Percentiles rank a stretch among this genome's conserved stretches.
Conservation (phyloP, 2,329 filamentous ascomycete species). For the Sclerotinia glacialis region DNA sequence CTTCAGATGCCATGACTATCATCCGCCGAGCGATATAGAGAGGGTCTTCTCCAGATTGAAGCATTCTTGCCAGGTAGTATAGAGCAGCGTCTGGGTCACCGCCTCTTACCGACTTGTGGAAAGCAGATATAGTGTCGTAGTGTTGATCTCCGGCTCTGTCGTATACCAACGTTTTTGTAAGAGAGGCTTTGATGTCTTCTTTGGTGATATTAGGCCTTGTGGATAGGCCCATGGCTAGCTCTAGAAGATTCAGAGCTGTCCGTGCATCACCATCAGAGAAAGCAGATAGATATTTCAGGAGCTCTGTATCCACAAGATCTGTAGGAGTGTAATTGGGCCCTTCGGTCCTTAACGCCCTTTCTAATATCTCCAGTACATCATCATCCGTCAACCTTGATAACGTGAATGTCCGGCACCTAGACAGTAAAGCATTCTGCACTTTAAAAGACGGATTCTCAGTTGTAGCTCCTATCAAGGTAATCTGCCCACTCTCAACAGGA, state of each 20-base stretch:
- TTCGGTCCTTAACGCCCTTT: conserved; percentile 69
- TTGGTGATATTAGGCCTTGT: conserved; percentile 63
- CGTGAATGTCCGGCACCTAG: conserved; percentile 87
- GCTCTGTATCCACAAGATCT: conserved; percentile 69
- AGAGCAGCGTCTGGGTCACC: conserved; percentile 82
- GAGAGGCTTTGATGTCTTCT: conserved; percentile 71
- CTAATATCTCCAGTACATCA: conserved; percentile 70
- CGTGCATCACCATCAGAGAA: conserved; percentile 93
- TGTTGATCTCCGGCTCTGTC: conserved; percentile 94
- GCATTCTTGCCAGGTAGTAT: conserved; percentile 94
- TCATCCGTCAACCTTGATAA: conserved; percentile 70
- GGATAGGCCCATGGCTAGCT: conserved; percentile 79
- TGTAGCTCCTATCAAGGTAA: conserved; percentile 91
- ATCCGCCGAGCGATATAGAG: conserved; percentile 89
- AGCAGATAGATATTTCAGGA: conserved; percentile 76
- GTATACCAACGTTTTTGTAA: conserved; percentile 93
- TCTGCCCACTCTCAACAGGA: conserved; percentile 84
- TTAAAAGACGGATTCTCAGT: conserved; percentile 98
- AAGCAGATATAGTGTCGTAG: conserved; percentile 95
- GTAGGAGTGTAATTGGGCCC: conserved; percentile 42
- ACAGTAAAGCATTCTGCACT: conserved; percentile 81
- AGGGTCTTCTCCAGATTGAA: conserved; percentile 90
- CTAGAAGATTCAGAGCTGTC: conserved; percentile 87
- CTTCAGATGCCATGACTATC: conserved; percentile 92
- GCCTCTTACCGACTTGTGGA: conserved; percentile 93